Base-by-base conservation (phyloP, 2,329 filamentous ascomycete genomes). In the Sphaerulina populicola region DNA sequence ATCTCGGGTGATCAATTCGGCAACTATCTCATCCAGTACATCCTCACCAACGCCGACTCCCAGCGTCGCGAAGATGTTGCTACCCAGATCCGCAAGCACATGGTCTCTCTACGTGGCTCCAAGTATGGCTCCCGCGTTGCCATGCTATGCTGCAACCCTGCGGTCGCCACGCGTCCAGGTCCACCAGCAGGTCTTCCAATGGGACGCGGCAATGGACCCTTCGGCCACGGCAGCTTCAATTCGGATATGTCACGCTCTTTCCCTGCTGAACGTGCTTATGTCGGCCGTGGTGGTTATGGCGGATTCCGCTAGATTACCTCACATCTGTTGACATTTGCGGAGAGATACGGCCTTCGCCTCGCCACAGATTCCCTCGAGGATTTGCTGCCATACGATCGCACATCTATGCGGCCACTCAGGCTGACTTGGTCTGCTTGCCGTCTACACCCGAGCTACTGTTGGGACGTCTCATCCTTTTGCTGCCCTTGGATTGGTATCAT, bases 1-100 rank as follows among this genome's bases (percentile, higher is more conserved):
- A 97, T 97, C 72, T 88, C 93, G 57, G 94, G 93, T 64, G 94
- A 98, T 68, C 94, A 98, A 69, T 98, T 97, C 66, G 93, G 93
- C 62, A 98, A 98, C 72, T 98, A 98, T 66, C 79, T 98, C 57
- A 87, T 98, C 57, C 93, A 98, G 70, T 95, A 94, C 80, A 93
- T 98, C 65, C 77, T 98, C 65, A 90, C 88, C 62, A 87, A 96
- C 67, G 85, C 88, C 55, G 82, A 83, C 52, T 76, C 85, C 49
- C 88, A 94, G 68, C 93, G 97, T 68, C 87, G 89, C 52, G 94
- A 98, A 67, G 76, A 94, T 58, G 93, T 98, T 58, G 89, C 90
- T 43, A 83, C 83, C 51, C 93, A 98, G 66, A 94, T 98, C 63
- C 86, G 79, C 62, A 97, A 97, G 79, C 93, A 98, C 71, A 98